Evolutionary conservation across 768 basidiomycete genomes (phyloP), one percentile per base, ranked within the genome.

Genomic region (Tricholoma matsutake): DNA sequence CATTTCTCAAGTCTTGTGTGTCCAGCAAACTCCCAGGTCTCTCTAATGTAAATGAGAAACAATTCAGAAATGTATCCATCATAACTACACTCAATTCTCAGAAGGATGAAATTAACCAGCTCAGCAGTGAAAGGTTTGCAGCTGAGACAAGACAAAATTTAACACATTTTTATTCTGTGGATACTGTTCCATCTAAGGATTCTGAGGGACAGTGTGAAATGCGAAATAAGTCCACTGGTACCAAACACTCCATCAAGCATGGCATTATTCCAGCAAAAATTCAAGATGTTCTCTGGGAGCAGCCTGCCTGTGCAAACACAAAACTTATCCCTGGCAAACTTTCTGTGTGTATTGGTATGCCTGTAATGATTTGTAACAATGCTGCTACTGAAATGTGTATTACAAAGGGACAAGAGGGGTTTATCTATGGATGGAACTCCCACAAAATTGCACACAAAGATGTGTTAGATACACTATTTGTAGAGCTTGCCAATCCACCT

Each of bases 321-420:
- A n/a, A n/a, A n/a, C n/a, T n/a, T n/a, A n/a, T n/a, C n/a, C 52
- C 74, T 25, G 70, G 68, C 2, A 71, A 72, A 39, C 61, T 79
- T 0, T 61, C 65, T 0, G 29, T 75, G 5, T 74, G 72, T 62
- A 22, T 67, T 22, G 74, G 73, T 0, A 63, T 75, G 58, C 78
- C 76, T n/a, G n/a, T n/a, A n/a, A n/a, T n/a, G n/a, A n/a, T n/a
- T n/a, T n/a, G n/a, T 28, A 32, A 68, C 35, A 75, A 75, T 62
- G 49, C 61, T 57, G 75, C 75, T 1, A 75, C 74, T 7, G 72
- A 73, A 39, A 54, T 73, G n/a, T 68, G 71, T 49, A 74, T 77
- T 1, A 76, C 75, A 2, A 74, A 73, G 54, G 76, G 76, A 1
- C 72, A 74, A 61, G 71, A 75, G 64, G 76, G 61, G 0, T 57